phyloP scores from a whole-genome alignment of 2,329 filamentous ascomycete species.

The Epichloe scottii region DNA sequence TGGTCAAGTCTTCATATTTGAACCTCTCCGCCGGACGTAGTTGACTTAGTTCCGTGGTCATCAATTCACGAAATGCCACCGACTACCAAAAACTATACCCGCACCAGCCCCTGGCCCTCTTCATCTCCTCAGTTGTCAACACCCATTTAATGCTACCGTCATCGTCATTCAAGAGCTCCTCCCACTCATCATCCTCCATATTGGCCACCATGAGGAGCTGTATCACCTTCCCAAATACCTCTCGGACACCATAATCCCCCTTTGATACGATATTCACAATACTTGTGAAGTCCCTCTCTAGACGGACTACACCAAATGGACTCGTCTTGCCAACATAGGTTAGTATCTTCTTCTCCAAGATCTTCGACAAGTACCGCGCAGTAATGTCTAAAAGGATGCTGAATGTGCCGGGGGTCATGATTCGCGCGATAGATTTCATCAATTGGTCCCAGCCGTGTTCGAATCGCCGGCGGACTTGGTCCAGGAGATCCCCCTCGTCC shows the following conservation, averaged over 20 bases:
- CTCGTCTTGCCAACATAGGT: constrained; percentile 68
- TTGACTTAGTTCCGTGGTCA: too few relatives aligned
- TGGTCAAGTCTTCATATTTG: too few relatives aligned
- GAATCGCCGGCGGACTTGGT: constrained; percentile 67
- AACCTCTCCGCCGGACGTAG: background rate
- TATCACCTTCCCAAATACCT: constrained; percentile 60
- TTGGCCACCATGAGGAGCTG: constrained; percentile 81
- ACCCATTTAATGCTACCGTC: constrained; percentile 61
- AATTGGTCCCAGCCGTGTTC: constrained; percentile 76
- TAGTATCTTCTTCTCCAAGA: constrained; percentile 81
- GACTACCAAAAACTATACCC: background rate
- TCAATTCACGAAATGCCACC: background rate
- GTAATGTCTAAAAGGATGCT: constrained; percentile 63
- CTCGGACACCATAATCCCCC: constrained; percentile 65
- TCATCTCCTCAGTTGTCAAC: constrained; percentile 60
- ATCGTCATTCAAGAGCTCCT: constrained; percentile 47
- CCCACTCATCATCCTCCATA: constrained; percentile 95
- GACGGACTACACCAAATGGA: constrained; percentile 65
- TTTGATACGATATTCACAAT: constrained; percentile 56
- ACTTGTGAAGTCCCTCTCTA: constrained; percentile 73
- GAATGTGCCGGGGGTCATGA: constrained; percentile 70
- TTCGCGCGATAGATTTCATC: constrained; percentile 69
- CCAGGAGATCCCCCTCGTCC: constrained; percentile 41
- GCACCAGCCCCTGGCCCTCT: constrained; percentile 57
- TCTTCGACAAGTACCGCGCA: constrained; percentile 59